Percentiles rank a stretch among this genome's conserved stretches.
phyloP scores from a whole-genome alignment of 2,329 filamentous ascomycete genomes.

The Fonsecaea nubica region DNA sequence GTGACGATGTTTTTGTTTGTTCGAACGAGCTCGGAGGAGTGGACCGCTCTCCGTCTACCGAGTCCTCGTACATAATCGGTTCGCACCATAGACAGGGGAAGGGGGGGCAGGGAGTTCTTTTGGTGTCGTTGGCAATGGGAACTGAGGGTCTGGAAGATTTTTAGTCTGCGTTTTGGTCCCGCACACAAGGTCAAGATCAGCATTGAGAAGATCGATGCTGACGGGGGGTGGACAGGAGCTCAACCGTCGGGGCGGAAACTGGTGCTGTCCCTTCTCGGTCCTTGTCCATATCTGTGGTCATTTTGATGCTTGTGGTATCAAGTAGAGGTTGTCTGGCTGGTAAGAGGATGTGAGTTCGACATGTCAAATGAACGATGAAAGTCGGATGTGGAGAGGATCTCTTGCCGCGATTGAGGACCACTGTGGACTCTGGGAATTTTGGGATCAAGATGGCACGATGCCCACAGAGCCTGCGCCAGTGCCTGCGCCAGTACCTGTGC shows the following conservation, averaged over 20 bases:
- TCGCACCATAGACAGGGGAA: not conserved
- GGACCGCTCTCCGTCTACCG: slow-evolving; percentile 12
- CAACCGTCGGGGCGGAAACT: not conserved
- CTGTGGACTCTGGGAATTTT: not conserved
- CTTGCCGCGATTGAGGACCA: not conserved
- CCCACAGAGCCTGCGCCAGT: not conserved
- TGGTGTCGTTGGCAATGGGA: slow-evolving; percentile 4
- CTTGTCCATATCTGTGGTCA: not conserved
- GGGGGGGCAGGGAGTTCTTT: not conserved
- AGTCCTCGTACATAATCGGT: slow-evolving; percentile 1
- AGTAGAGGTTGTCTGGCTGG: not conserved
- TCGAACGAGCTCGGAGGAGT: slow-evolving; percentile 1
- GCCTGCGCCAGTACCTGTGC: not conserved
- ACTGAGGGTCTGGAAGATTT: slow-evolving; percentile 2
- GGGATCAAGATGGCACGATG: not conserved
- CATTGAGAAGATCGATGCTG: not conserved
- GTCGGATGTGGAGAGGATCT: not conserved
- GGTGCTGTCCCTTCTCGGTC: not conserved
- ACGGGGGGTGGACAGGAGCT: not conserved
- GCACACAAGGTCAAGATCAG: slow-evolving; percentile 1
- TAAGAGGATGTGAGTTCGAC: not conserved
- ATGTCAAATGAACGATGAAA: not conserved
- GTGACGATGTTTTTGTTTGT: slow-evolving; percentile 22
- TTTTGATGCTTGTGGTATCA: not conserved
- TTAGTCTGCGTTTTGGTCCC: not conserved